Base-by-base conservation (phyloP, 2,329 filamentous ascomycete species). In the Sclerotinia trifoliorum region DNA sequence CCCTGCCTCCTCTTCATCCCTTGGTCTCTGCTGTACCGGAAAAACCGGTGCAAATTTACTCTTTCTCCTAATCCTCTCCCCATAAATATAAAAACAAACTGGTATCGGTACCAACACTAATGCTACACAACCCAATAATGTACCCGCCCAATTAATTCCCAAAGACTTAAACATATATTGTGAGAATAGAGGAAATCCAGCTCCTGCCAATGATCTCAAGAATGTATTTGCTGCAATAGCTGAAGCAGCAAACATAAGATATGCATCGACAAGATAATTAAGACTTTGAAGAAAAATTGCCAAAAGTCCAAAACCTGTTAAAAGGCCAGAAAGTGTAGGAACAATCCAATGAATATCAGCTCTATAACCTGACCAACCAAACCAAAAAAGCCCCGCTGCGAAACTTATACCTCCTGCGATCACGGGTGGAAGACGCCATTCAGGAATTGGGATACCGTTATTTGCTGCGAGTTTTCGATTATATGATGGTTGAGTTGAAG, bases 221-320 rank as follows among this genome's bases (percentile, higher is more conserved):
- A 96, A 90, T 0, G 91, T 91, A 79, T 94, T 95, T 29, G 89
- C 92, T 6, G 92, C 92, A 68, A 96, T 87, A 29, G 91, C 92
- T 0, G 90, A 94, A 15, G 92, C 92, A 1, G 93, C 87, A 74
- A 76, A 76, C 74, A 76, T 76, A 35, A 77, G 85, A 75, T 90
- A 90, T 13, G 87, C 88, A 75, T 94, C 91, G 68, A 94, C 88
- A 4, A 94, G 85, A 77, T 94, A 94, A 80, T 94, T 95, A 70
- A 95, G 81, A 17, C 89, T 84, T 72, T 92, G 90, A 48, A 95
- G 86, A 82, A 94, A 94, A 75, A 95, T 93, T 35, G 89, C 90
- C 80, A 93, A 89, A 75, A 95, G 88, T 6, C 92, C 91, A 57
- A 92, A 90, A 5, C 92, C 92, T 62, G 88, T 85, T 79, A 85